Base-by-base conservation (phyloP, 75 land plant genomes). In the Isoetes taiwanensis region DNA sequence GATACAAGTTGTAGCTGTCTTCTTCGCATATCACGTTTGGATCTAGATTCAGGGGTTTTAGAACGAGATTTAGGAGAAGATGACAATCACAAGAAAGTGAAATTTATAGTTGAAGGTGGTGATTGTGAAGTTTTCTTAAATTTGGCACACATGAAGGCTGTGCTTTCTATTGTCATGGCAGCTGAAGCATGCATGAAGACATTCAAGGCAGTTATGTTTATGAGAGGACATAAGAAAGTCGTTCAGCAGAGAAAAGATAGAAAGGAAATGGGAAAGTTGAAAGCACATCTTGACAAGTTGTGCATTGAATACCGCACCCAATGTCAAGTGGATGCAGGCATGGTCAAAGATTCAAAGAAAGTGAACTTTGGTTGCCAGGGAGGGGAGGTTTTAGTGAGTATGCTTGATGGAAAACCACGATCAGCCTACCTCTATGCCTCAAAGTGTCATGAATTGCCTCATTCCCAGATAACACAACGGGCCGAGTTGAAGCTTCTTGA, bases 311-410 rank as follows among this genome's bases (percentile, higher is more conserved):
- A 78, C 30, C 41, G 37, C 56, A 96, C 76, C 32, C 75, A 85
- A 6, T 34, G 75, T 24, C 72, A 74, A 30, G 50, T 85, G 34
- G 84, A 81, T 59, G 75, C 79, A 59, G 61, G 74, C 26, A 60
- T 37, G 31, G 74, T 94, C 61, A 58, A 68, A 30, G 99, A 94
- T 50, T 96, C 99, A 34, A 94, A 94, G 50, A 75, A 84, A 32
- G 96, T 94, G n/a, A 88, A 88, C 68, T 84, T 70, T 79, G 99
- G 99, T 21, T 71, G 75, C 59, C 96, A 94, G 54, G 96, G 90
- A 59, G 99, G 99, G 56, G 64, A 65, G 52, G 67, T 71, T 29
- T 56, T 78, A 28, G 72, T 88, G n/a, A 73, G 65, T 58, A 72
- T 68, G 53, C 70, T 79, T 41, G 96, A 88, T 64, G 96, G 96